Conservation (phyloP, 345 rosid species). For the Rhodamnia argentea region DNA sequence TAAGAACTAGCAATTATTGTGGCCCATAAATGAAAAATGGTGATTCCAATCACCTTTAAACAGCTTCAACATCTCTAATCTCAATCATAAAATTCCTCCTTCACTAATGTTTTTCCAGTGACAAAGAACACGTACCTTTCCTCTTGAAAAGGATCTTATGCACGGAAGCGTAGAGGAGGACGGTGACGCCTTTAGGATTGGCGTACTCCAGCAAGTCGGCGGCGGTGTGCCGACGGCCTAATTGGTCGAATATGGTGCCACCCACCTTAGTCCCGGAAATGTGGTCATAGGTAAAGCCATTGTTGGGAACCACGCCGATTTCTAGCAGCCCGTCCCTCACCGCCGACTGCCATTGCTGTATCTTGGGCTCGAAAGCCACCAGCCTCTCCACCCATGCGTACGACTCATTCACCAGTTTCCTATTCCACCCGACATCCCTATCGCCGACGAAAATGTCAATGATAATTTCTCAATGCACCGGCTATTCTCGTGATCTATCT, state of each 20-base stretch:
- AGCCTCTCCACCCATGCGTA: slow-evolving; percentile 31
- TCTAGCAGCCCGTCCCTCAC: slow-evolving; percentile 26
- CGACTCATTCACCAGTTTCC: slow-evolving; percentile 18
- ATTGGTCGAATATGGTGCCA: slow-evolving; percentile 25
- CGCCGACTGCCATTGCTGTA: slow-evolving; percentile 28
- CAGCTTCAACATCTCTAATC: background rate
- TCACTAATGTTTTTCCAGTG: too few species aligned
- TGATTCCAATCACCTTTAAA: background rate
- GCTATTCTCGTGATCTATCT: background rate
- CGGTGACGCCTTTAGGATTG: slow-evolving; percentile 8
- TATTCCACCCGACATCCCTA: slow-evolving; percentile 20
- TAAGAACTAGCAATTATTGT: background rate
- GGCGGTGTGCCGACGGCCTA: slow-evolving; percentile 33
- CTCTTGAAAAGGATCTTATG: slow-evolving; percentile 13
- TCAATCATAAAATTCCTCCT: too few species aligned
- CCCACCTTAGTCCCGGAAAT: slow-evolving; percentile 32
- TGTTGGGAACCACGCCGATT: slow-evolving; percentile 23
- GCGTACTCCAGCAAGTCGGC: slow-evolving; percentile 34
- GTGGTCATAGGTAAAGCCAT: slow-evolving; percentile 32
- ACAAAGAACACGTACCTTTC: background rate
- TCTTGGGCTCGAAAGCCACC: slow-evolving; percentile 18
- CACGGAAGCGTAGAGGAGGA: slow-evolving; percentile 24
- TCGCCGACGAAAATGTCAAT: background rate
- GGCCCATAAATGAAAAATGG: background rate
- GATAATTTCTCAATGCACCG: background rate